These are phyloP conservation scores for Chrysoporthe cubensis DNA, from an alignment of 2,329 filamentous ascomycete species.

Conservation along the genomic window DNA sequence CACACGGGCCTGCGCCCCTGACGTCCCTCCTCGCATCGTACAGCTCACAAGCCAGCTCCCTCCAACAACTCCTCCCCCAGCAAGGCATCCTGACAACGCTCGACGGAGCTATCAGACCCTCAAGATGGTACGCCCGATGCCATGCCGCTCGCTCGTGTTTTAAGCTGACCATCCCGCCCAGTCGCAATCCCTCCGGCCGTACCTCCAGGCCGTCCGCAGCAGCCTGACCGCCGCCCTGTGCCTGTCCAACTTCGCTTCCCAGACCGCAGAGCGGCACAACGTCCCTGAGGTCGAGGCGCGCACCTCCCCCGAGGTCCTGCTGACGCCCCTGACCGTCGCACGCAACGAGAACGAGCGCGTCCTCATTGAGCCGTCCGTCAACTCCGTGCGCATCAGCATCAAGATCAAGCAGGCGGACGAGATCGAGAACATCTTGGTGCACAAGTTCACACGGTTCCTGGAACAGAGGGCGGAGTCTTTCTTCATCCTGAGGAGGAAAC, in stretches of 20 bases:
- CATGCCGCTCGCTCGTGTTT: background rate
- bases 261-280: slow-evolving; percentile 95
- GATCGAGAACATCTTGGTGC: slow-evolving; percentile 96
- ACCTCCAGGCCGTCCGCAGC: slow-evolving; percentile 93
- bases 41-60: slow-evolving; percentile 18
- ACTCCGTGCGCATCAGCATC: slow-evolving; percentile 96
- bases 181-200: slow-evolving; percentile 97
- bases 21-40: slow-evolving; percentile 16
- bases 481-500: slow-evolving; percentile 93
- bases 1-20: slow-evolving; percentile 14
- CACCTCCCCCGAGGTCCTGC: slow-evolving; percentile 88
- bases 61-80: slow-evolving; percentile 19
- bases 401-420: slow-evolving; percentile 99
- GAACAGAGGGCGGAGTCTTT: slow-evolving; percentile 96
- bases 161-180: slow-evolving; percentile 40
- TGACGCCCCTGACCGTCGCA: slow-evolving; percentile 88
- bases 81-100: slow-evolving; percentile 21
- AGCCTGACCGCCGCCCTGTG: slow-evolving; percentile 93
- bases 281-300: slow-evolving; percentile 95
- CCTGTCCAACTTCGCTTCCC: slow-evolving; percentile 95
- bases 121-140: slow-evolving; percentile 18
- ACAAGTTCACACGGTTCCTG: slow-evolving; percentile 97
- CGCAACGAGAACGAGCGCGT: slow-evolving; percentile 98
- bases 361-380: slow-evolving; percentile 93
- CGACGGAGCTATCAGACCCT: slow-evolving; percentile 11